These are phyloP conservation scores for Podospora pseudocomata DNA, from an alignment of 495 filamentous ascomycete genomes.

Conservation along the genomic window DNA sequence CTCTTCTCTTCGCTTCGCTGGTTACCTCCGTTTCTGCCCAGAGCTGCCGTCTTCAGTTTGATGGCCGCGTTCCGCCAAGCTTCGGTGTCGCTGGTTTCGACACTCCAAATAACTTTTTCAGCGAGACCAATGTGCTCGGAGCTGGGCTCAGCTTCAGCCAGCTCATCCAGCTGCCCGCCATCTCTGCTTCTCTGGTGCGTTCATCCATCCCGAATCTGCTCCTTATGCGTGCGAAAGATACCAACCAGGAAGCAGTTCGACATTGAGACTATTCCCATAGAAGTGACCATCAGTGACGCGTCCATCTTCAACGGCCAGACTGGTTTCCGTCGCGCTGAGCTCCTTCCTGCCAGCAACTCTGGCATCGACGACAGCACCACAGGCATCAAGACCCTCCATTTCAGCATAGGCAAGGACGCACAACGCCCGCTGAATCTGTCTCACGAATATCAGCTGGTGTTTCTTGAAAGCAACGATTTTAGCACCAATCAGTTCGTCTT, in stretches of 20 bases:
- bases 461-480: slow-evolving; percentile 47
- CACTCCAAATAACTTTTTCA: slow-evolving; percentile 31
- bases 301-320: slow-evolving; percentile 49
- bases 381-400: slow-evolving; percentile 47
- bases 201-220: neutral
- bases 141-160: slow-evolving; percentile 30
- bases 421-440: slow-evolving; percentile 42
- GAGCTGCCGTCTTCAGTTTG: slow-evolving; percentile 37
- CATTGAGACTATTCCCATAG: slow-evolving; percentile 26
- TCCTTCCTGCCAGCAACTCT: slow-evolving; percentile 42
- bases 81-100: slow-evolving; percentile 32
- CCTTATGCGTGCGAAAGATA: neutral
- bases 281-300: slow-evolving; percentile 39
- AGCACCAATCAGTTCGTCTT: slow-evolving; percentile 48
- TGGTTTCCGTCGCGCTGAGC: slow-evolving; percentile 49
- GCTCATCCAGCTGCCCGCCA: slow-evolving; percentile 23
- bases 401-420: slow-evolving; percentile 44
- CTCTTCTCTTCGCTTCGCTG: neutral
- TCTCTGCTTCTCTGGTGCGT: slow-evolving; percentile 25
- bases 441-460: slow-evolving; percentile 50
- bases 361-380: slow-evolving; percentile 43
- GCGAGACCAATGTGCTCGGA: slow-evolving; percentile 33
- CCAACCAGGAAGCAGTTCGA: slow-evolving; percentile 30
- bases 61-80: slow-evolving; percentile 31
- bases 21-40: slow-evolving; percentile 16